Percentiles rank a stretch among this genome's conserved stretches.
These are phyloP conservation scores for Colletotrichum graminicola DNA, from an alignment of 2,329 filamentous ascomycete genomes.

Conservation along the genomic window DNA sequence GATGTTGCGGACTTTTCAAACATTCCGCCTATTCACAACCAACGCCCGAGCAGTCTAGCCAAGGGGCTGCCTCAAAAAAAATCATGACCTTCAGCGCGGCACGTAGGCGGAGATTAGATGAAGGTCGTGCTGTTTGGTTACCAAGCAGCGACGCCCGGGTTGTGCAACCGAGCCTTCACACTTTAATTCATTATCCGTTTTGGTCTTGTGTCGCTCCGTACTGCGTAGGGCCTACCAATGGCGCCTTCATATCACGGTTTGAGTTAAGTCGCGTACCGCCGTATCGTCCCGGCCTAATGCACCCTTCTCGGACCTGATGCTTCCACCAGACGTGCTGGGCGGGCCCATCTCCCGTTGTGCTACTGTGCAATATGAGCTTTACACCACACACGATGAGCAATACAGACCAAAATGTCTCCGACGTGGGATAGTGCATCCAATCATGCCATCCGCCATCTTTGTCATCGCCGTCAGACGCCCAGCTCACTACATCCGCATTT, in stretches of 20 bases:
- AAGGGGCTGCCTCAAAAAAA: conserved; percentile 1
- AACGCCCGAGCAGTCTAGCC: conserved; percentile 4
- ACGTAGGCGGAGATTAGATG: conserved; percentile 33
- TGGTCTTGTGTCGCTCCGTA: conserved; percentile 17
- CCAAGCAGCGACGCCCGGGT: conserved; percentile 36
- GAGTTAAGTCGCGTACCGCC: not conserved
- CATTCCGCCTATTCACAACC: conserved; percentile 21
- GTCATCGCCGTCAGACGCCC: conserved; percentile 13
- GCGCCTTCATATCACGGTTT: conserved; percentile 19
- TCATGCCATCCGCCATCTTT: conserved; percentile 8
- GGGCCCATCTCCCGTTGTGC: conserved; percentile 20
- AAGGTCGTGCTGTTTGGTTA: conserved; percentile 18
- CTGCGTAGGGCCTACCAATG: conserved; percentile 35
- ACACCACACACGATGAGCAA: conserved; percentile 32
- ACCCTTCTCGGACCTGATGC: conserved; percentile 27
- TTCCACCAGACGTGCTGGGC: conserved; percentile 24
- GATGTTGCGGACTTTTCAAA: conserved; percentile 32
- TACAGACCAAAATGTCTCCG: conserved; percentile 25
- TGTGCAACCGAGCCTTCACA: conserved; percentile 3
- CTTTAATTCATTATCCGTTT: conserved; percentile 12
- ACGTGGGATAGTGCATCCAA: conserved; percentile 13
- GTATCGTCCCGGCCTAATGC: conserved; percentile 34
- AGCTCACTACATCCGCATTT: conserved; percentile 12
- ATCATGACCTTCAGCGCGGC: conserved; percentile 1
- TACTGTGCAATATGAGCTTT: conserved; percentile 21